Percentiles rank a stretch among this genome's conserved stretches.
These are phyloP conservation scores for Galerina sulciceps DNA, from an alignment of 768 basidiomycete genomes.

Conservation along the genomic window DNA sequence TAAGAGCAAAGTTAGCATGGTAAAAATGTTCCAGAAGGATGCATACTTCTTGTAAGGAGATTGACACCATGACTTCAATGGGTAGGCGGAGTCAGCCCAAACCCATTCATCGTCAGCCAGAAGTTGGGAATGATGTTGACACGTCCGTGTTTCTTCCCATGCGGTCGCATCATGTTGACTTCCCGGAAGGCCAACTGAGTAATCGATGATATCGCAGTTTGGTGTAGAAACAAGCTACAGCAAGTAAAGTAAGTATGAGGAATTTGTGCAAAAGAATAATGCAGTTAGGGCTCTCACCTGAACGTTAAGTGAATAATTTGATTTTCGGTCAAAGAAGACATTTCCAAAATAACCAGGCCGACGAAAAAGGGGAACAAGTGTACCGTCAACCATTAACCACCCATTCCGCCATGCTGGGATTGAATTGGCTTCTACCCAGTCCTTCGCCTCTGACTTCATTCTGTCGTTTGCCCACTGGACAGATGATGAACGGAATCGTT, in stretches of 20 bases:
- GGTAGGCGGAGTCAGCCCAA: conserved; percentile 45
- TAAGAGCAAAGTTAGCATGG: conserved; percentile 1
- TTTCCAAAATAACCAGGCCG: conserved; percentile 36
- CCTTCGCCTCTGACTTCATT: no score
- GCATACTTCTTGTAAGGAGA: conserved; percentile 21
- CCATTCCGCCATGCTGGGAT: conserved; percentile 38
- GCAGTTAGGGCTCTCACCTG: conserved; percentile 22
- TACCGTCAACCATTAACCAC: conserved; percentile 35
- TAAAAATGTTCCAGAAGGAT: background rate
- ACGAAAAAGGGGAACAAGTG: conserved; percentile 30
- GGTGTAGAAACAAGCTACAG: conserved; percentile 12
- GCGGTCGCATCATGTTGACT: conserved; percentile 41
- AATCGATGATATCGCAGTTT: conserved; percentile 39
- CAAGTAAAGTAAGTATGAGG: background rate
- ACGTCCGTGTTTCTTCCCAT: conserved; percentile 26
- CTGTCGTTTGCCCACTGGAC: no score
- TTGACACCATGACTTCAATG: conserved; percentile 19
- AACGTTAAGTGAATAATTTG: conserved; percentile 32
- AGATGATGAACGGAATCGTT: conserved; percentile 26
- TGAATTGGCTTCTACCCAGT: no score
- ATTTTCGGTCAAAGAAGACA: conserved; percentile 36
- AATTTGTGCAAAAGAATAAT: conserved; percentile 6
- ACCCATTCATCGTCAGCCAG: conserved; percentile 31
- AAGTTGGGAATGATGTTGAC: conserved; percentile 23
- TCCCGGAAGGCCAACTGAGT: conserved; percentile 34